Conservation (phyloP, 1,284 basidiomycete genomes). For the Microbotryomycetes sp. region DNA sequence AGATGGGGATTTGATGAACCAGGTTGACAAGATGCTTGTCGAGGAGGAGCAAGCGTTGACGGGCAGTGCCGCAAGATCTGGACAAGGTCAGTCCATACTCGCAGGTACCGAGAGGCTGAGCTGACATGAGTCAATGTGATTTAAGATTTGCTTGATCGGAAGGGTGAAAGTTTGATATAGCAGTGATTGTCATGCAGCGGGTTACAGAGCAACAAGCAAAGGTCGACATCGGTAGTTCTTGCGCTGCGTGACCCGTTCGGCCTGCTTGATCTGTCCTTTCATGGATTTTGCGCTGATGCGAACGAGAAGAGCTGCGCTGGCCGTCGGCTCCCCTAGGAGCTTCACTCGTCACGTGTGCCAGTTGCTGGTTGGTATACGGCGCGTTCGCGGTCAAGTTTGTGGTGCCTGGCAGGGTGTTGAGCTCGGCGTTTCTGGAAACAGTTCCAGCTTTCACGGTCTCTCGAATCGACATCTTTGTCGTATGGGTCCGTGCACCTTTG, state of each 20-base stretch:
- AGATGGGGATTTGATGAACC: conserved; percentile 73
- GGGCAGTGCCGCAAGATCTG: not conserved
- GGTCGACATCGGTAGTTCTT: not conserved
- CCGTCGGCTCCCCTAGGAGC: not conserved
- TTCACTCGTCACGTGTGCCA: not conserved
- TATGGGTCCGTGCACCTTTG: no score
- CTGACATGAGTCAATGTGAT: not conserved
- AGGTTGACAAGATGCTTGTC: conserved; percentile 49
- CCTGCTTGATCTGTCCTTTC: not conserved
- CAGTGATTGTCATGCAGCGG: not conserved
- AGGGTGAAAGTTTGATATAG: conserved; percentile 4
- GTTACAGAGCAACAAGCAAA: not conserved
- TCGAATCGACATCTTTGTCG: no score
- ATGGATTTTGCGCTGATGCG: not conserved
- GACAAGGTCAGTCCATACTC: conserved; percentile 1
- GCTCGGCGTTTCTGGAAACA: no score
- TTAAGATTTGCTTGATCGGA: not conserved
- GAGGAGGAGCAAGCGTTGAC: conserved; percentile 21
- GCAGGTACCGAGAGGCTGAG: not conserved
- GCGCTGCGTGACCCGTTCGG: no score
- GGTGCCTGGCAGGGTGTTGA: no score
- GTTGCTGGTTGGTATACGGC: no score
- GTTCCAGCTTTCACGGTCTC: no score
- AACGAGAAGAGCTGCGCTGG: not conserved
- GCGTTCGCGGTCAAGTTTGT: no score